These are phyloP conservation scores for Massariosphaeria phaeospora DNA, from an alignment of 495 filamentous ascomycete species.

Conservation along the genomic window DNA sequence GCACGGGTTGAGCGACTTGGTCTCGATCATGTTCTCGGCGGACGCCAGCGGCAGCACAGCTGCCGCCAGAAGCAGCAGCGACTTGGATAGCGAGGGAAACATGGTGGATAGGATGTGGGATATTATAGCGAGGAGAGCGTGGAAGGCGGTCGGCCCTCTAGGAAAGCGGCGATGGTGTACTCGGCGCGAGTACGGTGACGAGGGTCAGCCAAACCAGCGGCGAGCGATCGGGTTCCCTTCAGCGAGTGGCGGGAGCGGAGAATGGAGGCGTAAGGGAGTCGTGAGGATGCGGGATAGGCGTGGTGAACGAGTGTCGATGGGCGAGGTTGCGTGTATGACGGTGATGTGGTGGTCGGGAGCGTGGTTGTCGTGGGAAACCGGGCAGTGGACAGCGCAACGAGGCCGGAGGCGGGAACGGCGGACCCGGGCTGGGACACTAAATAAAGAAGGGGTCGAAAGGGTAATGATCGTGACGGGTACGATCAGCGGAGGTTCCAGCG, in stretches of 20 bases:
- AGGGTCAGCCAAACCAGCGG: slow-evolving; percentile 31
- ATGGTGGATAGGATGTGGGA: slow-evolving; percentile 20
- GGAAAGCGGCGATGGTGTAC: slow-evolving; percentile 13
- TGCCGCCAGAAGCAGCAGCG: slow-evolving; percentile 24
- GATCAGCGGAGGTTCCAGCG: slow-evolving; percentile 30
- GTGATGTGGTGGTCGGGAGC: not conserved
- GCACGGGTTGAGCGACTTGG: slow-evolving; percentile 43
- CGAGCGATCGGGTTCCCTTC: not conserved
- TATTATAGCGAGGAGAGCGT: not conserved
- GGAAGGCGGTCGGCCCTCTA: slow-evolving; percentile 11
- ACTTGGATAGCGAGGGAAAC: slow-evolving; percentile 26
- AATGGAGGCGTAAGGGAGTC: not conserved
- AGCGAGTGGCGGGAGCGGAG: slow-evolving; percentile 7
- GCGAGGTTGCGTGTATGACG: slow-evolving; percentile 3
- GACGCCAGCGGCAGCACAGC: slow-evolving; percentile 32
- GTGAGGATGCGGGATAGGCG: not conserved
- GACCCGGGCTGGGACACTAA: not conserved
- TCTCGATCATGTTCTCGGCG: slow-evolving; percentile 39
- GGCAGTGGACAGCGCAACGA: not conserved
- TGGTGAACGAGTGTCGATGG: slow-evolving; percentile 24
- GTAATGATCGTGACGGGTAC: slow-evolving; percentile 24
- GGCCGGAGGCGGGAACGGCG: not conserved
- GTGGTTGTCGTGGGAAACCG: not conserved
- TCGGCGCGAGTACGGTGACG: slow-evolving; percentile 22
- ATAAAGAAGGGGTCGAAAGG: not conserved